A percentile compares a stretch with the other conserved stretches of the same genome.
These are phyloP conservation scores for Kickxella alabastrina DNA, from an alignment of 192 early-diverging fungal genomes.

Conservation along the genomic window DNA sequence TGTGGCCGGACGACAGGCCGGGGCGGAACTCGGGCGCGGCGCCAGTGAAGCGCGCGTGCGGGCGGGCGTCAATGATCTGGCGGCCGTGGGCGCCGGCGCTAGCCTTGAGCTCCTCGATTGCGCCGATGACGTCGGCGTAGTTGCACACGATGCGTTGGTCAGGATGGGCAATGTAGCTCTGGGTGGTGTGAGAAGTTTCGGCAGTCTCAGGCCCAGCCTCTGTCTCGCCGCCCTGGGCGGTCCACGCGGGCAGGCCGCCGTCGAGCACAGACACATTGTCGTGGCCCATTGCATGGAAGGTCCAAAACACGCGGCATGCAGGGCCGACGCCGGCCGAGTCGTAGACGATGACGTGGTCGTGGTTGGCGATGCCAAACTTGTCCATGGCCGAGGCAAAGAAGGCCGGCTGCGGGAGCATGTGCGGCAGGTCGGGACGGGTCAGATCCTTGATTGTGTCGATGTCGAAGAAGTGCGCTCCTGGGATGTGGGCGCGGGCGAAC, in stretches of 20 bases:
- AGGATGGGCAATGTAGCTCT: slow-evolving; percentile 17
- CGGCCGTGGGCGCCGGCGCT: slow-evolving; percentile 12
- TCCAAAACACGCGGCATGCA: slow-evolving; percentile 88
- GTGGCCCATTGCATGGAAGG: slow-evolving; percentile 86
- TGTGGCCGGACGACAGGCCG: slow-evolving; percentile 75
- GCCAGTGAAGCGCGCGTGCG: slow-evolving; percentile 55
- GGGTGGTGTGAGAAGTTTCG: background rate
- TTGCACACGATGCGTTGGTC: slow-evolving; percentile 49
- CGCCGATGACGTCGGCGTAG: slow-evolving; percentile 57
- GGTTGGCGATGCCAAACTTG: slow-evolving; percentile 69
- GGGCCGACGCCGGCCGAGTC: slow-evolving; percentile 78
- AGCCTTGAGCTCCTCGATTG: slow-evolving; percentile 47
- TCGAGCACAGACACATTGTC: slow-evolving; percentile 81
- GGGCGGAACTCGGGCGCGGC: slow-evolving; percentile 73
- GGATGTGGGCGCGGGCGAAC: slow-evolving; percentile 60
- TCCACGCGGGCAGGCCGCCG: slow-evolving; percentile 86
- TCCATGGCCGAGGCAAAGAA: slow-evolving; percentile 68
- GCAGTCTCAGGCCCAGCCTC: slow-evolving; percentile 32
- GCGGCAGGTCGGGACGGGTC: slow-evolving; percentile 62
- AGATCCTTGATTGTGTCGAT: slow-evolving; percentile 83
- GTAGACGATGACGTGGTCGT: slow-evolving; percentile 88
- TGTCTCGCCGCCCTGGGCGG: slow-evolving; percentile 27
- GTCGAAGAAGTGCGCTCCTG: slow-evolving; percentile 82
- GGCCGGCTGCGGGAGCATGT: slow-evolving; percentile 80
- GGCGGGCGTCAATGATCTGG: slow-evolving; percentile 72